Conservation (phyloP, 140 eudicot genomes). For the Oenanthe javanica region DNA sequence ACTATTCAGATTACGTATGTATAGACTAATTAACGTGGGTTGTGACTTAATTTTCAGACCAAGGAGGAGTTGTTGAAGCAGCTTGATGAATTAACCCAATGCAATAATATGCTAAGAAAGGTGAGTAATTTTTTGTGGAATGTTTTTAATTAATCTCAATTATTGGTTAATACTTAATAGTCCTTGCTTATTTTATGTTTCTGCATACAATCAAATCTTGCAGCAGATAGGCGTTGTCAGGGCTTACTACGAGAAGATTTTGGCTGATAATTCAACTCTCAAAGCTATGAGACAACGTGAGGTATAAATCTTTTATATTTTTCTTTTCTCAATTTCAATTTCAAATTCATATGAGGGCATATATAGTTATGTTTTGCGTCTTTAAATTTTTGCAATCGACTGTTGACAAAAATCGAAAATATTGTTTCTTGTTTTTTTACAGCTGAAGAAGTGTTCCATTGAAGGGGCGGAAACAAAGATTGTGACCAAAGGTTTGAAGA, state of each 20-base stretch:
- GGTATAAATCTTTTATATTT: slow-evolving; percentile 11
- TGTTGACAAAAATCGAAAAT: not conserved
- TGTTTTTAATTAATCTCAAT: too few relatives aligned
- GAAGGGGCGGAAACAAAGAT: not conserved
- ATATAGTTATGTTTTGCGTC: too few relatives aligned
- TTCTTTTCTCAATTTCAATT: not conserved
- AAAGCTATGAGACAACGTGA: slow-evolving; percentile 26
- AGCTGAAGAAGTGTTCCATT: not conserved
- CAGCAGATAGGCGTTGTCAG: slow-evolving; percentile 32
- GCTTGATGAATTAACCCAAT: slow-evolving; percentile 21
- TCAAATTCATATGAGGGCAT: not conserved
- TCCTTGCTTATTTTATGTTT: too few relatives aligned
- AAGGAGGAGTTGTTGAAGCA: slow-evolving; percentile 27
- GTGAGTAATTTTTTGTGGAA: slow-evolving; percentile 14
- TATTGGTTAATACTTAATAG: too few relatives aligned
- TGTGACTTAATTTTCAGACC: slow-evolving; percentile 14
- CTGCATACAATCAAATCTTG: not conserved
- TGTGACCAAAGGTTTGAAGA: not conserved
- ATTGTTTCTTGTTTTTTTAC: not conserved
- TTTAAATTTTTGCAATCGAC: not conserved
- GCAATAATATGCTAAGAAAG: slow-evolving; percentile 20
- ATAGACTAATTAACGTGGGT: not conserved
- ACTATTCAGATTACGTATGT: too few relatives aligned
- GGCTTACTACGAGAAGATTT: slow-evolving; percentile 16
- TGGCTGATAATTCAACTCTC: slow-evolving; percentile 27